Base-by-base conservation (phyloP, 2,329 filamentous ascomycete species). In the Monosporascus sp. region DNA sequence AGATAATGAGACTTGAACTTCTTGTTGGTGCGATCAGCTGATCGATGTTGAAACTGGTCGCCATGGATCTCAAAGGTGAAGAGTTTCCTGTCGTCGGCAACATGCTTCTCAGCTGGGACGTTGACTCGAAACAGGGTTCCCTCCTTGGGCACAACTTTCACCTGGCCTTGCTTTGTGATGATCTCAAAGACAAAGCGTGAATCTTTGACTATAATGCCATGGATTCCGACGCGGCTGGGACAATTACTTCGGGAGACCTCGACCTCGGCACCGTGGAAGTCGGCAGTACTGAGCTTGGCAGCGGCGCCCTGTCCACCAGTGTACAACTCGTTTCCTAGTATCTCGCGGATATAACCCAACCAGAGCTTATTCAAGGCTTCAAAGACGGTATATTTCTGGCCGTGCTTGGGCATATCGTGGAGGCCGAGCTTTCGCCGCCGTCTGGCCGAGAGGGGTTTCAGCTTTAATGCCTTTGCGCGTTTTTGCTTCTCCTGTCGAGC, bases 1-100 rank as follows among this genome's bases (percentile, higher is more conserved):
- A 91, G 76, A 64, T 89, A 91, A 67, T 93, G 91, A 66, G 83
- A 79, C 72, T 94, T 96, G 72, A 96, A 96, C 74, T 96, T 97
- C 73, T 85, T 91, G 63, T 88, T 96, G 48, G 91, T 90, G 22
- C 94, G 78, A 68, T 97, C 93, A 17, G 88, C 85, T 2, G 93
- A 86, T 11, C 91, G 80, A 60, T 86, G 84, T 77, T 91, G 84
- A 65, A 97, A 92, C 67, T 95, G 90, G 62, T 91, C 88, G 3
- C 94, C 94, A 58, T 93, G 81, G 2, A 97, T 76, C 68, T 97
- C 93, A 63, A 97, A 94, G 0, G 86, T 79, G 64, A 97, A 77
- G 1, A 55, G 53, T n/a, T 50, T 55, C 35, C 49, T 20, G 52
- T 35, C 3, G 43, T 43, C 50, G 9, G 55, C 48, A 0, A 14